Percentiles rank a stretch among this genome's conserved stretches.
These are phyloP conservation scores for Punica granatum DNA, from an alignment of 345 rosid species.

Conservation along the genomic window DNA sequence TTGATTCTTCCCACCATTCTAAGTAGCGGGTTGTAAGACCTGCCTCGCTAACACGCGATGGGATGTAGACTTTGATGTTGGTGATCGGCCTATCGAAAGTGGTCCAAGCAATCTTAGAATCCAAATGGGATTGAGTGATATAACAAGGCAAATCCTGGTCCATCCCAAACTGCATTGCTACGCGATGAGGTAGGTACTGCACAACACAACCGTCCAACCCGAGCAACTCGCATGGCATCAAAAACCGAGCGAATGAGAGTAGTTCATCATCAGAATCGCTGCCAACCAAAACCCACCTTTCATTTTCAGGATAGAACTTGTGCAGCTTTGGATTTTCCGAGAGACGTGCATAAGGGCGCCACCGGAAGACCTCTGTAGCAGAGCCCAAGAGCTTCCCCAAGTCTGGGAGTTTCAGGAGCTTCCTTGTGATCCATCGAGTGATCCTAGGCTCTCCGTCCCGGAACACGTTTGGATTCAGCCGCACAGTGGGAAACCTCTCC, in stretches of 20 bases:
- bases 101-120: conserved; percentile 27
- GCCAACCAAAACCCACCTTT: neutral
- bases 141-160: conserved; percentile 7
- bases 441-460: conserved; percentile 19
- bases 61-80: conserved; percentile 23
- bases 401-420: conserved; percentile 2
- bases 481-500: conserved; percentile 34
- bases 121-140: neutral
- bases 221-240: conserved; percentile 15
- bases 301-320: neutral
- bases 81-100: conserved; percentile 24
- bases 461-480: conserved; percentile 20
- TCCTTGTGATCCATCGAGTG: conserved; percentile 24
- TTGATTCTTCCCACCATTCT: conserved; percentile 35
- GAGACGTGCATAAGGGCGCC: conserved; percentile 20
- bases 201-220: conserved; percentile 10
- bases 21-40: conserved; percentile 28
- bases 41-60: conserved; percentile 23
- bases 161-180: conserved; percentile 15
- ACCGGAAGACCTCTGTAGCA: conserved; percentile 4
- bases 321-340: neutral
- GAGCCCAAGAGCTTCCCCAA: neutral
- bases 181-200: conserved; percentile 30
- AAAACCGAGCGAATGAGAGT: conserved; percentile 14
- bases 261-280: conserved; percentile 4